Evolutionary conservation across 1,139 yeast species (phyloP).

Genomic region (Candida dubliniensis): DNA sequence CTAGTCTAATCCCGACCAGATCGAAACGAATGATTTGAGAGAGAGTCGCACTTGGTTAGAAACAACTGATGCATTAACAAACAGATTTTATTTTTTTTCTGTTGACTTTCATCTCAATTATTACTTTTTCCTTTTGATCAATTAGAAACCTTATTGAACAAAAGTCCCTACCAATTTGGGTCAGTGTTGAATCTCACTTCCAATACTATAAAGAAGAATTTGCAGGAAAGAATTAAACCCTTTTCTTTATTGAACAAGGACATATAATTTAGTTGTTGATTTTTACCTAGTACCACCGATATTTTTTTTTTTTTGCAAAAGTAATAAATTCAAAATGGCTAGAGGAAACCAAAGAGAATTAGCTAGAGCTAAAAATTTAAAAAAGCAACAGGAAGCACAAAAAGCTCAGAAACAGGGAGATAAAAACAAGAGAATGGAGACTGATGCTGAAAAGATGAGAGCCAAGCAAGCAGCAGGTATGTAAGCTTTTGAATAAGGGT

Average conservation of each 20-base stretch:
- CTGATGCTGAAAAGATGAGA: conserved; percentile 85
- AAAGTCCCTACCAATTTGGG: no score
- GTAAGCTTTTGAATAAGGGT: conserved; percentile 23
- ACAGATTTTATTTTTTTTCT: no score
- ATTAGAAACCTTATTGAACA: no score
- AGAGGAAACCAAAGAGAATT: conserved; percentile 96
- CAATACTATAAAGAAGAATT: no score
- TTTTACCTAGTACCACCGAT: no score
- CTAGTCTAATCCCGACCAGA: background rate
- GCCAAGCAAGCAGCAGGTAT: conserved; percentile 80
- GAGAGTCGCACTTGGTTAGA: no score
- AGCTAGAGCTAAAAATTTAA: conserved; percentile 84
- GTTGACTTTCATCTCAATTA: no score
- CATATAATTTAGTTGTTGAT: background rate
- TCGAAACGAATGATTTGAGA: no score
- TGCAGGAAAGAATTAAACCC: background rate
- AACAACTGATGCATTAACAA: no score
- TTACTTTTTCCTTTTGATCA: no score
- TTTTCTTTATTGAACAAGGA: conserved; percentile 4
- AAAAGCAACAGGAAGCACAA: conserved; percentile 66
- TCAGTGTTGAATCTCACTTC: no score
- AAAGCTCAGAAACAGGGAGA: conserved; percentile 73
- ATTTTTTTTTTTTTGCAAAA: no score
- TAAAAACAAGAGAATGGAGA: conserved; percentile 85
- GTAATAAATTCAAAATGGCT: conserved; percentile 52